Evolutionary conservation across 495 filamentous ascomycete genomes (phyloP).

Genomic region (Echria macrotheca): DNA sequence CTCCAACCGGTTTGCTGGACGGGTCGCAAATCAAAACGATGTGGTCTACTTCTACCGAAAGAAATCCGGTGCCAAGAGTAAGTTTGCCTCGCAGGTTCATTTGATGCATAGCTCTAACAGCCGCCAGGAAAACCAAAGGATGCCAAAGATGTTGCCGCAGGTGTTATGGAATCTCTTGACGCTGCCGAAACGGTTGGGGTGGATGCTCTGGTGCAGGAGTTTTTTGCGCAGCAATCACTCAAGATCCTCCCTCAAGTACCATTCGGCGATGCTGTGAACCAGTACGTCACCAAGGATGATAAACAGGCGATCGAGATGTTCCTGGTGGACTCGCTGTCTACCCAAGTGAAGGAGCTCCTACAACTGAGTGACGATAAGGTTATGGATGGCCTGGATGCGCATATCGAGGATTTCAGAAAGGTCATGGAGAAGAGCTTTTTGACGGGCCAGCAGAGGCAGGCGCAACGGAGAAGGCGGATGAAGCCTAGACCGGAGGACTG

Average conservation of each 20-base stretch:
- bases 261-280: constrained; percentile 87
- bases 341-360: constrained; percentile 70
- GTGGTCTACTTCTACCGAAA: constrained; percentile 91
- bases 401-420: constrained; percentile 65
- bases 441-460: constrained; percentile 59
- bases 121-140: constrained; percentile 29
- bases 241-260: constrained; percentile 86
- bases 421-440: constrained; percentile 68
- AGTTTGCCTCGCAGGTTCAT: constrained; percentile 11
- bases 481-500: constrained; percentile 77
- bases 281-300: constrained; percentile 94
- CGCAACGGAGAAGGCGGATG: constrained; percentile 45
- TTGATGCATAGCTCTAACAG: constrained; percentile 13
- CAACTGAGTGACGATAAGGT: constrained; percentile 64
- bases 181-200: constrained; percentile 76
- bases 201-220: constrained; percentile 79
- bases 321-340: constrained; percentile 70
- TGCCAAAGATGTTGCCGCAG: constrained; percentile 46
- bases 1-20: constrained; percentile 84
- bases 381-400: constrained; percentile 50
- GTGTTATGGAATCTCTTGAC: constrained; percentile 52
- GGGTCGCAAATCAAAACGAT: constrained; percentile 90
- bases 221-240: constrained; percentile 73
- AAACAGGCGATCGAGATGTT: constrained; percentile 89
- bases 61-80: constrained; percentile 51